Evolutionary conservation across 2,329 filamentous ascomycete species (phyloP).

Genomic region (Ascochyta pisi): DNA sequence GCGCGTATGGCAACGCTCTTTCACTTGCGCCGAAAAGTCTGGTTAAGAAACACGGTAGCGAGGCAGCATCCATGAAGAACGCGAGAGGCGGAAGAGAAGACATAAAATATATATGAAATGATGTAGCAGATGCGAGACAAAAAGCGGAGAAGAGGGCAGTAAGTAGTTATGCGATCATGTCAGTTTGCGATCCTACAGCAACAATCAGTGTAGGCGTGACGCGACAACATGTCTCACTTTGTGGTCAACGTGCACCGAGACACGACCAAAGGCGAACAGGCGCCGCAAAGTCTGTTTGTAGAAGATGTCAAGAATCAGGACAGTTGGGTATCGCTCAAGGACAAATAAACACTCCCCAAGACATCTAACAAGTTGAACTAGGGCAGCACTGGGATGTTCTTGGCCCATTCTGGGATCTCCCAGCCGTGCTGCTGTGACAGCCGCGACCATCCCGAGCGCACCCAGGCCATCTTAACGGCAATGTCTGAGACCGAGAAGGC

Average conservation of each 20-base stretch:
- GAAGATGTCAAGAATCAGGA: background rate
- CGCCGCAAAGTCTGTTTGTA: background rate
- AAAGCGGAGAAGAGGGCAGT: no score
- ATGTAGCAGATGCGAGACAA: no score
- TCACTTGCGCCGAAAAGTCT: no score
- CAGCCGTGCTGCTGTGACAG: constrained; percentile 27
- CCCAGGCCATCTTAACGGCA: constrained; percentile 9
- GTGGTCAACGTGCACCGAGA: background rate
- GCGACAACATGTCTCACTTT: background rate
- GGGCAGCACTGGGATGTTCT: constrained; percentile 34
- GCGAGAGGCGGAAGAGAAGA: no score
- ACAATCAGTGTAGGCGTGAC: background rate
- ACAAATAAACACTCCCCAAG: background rate
- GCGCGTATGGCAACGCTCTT: no score
- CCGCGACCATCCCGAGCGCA: constrained; percentile 26
- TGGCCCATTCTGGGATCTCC: constrained; percentile 36
- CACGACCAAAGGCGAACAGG: background rate
- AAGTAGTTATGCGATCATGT: background rate
- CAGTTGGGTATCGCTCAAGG: background rate
- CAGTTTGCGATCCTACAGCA: background rate
- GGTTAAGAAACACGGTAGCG: no score
- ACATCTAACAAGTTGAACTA: constrained; percentile 1
- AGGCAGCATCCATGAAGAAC: no score
- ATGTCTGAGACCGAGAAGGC: constrained; percentile 37
- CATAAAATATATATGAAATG: no score